phyloP scores from a whole-genome alignment of 441 rosid genomes.

The Manihot esculenta region DNA sequence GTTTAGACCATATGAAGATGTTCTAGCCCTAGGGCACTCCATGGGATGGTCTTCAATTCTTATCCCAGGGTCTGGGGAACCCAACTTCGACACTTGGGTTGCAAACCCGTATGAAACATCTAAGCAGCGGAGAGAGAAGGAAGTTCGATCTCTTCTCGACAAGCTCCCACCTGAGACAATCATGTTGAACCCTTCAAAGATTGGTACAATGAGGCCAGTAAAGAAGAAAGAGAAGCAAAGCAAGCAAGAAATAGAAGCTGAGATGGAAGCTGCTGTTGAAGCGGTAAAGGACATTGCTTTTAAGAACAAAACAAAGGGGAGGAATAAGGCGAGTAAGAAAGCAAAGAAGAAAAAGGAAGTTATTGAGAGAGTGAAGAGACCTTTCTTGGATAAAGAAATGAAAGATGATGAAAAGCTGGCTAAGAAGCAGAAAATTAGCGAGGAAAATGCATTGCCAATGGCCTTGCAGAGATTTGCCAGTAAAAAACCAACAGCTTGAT shows the following conservation, averaged over 20 bases:
- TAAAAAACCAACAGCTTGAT: slow-evolving; percentile 32
- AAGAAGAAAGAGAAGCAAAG: slow-evolving; percentile 60
- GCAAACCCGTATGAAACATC: slow-evolving; percentile 92
- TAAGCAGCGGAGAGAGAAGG: slow-evolving; percentile 89
- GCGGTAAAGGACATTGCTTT: slow-evolving; percentile 45
- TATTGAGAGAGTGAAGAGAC: slow-evolving; percentile 54
- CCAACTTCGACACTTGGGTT: slow-evolving; percentile 91
- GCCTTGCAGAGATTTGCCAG: slow-evolving; percentile 59
- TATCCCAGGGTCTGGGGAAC: slow-evolving; percentile 90
- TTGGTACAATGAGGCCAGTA: slow-evolving; percentile 58
- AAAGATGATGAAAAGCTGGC: slow-evolving; percentile 28
- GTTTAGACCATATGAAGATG: slow-evolving; percentile 93
- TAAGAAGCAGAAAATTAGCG: slow-evolving; percentile 45
- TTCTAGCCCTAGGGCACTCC: slow-evolving; percentile 79
- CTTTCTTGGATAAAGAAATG: slow-evolving; percentile 56
- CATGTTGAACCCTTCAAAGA: slow-evolving; percentile 83
- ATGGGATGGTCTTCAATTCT: slow-evolving; percentile 93
- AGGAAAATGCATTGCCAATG: slow-evolving; percentile 49
- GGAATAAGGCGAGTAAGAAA: slow-evolving; percentile 69
- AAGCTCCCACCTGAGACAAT: slow-evolving; percentile 92
- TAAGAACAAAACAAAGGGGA: slow-evolving; percentile 85
- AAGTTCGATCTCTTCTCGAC: slow-evolving; percentile 75
- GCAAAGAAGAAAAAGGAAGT: slow-evolving; percentile 62
- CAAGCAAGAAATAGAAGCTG: slow-evolving; percentile 54
- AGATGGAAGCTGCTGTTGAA: slow-evolving; percentile 66